A percentile compares a stretch with the other conserved stretches of the same genome.
These are phyloP conservation scores for Arctium lappa DNA, from an alignment of 129 eudicot species.

Conservation along the genomic window DNA sequence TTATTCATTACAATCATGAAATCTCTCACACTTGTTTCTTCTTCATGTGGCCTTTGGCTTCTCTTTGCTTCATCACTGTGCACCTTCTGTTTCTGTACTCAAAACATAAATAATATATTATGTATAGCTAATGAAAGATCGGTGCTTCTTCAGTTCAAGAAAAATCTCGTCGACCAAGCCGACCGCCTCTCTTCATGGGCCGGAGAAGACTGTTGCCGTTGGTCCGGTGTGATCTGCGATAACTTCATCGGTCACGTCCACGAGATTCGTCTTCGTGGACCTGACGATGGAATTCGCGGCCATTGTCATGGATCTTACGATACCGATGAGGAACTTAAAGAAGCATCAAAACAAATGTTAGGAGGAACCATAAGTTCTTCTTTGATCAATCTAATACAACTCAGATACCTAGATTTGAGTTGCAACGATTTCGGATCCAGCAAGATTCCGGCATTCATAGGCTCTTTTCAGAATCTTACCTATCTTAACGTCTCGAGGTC, in stretches of 20 bases:
- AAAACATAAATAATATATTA: not conserved
- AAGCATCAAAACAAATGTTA: not conserved
- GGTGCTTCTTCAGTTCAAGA: constrained; percentile 7
- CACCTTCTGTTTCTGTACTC: constrained; percentile 1
- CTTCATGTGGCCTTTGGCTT: constrained; percentile 1
- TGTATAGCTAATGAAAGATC: not conserved
- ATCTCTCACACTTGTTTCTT: not conserved
- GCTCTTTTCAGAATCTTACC: constrained; percentile 6
- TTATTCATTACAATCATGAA: not conserved
- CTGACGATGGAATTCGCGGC: not conserved
- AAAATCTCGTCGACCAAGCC: not conserved
- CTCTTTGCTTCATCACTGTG: not conserved
- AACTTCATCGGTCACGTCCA: constrained; percentile 5
- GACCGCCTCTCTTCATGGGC: constrained; percentile 14
- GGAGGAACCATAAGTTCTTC: constrained; percentile 13
- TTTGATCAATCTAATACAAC: constrained; percentile 1
- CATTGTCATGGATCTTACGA: constrained; percentile 8
- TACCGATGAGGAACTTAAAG: not conserved
- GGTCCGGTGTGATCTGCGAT: constrained; percentile 16
- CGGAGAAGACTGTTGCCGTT: constrained; percentile 11
- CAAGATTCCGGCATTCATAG: constrained; percentile 12
- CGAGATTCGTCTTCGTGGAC: not conserved
- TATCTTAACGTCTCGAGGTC: constrained; percentile 19
- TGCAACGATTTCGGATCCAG: constrained; percentile 10
- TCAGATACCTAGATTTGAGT: constrained; percentile 17